Conservation (phyloP, 306 rosid species). For the Delonix regia region DNA sequence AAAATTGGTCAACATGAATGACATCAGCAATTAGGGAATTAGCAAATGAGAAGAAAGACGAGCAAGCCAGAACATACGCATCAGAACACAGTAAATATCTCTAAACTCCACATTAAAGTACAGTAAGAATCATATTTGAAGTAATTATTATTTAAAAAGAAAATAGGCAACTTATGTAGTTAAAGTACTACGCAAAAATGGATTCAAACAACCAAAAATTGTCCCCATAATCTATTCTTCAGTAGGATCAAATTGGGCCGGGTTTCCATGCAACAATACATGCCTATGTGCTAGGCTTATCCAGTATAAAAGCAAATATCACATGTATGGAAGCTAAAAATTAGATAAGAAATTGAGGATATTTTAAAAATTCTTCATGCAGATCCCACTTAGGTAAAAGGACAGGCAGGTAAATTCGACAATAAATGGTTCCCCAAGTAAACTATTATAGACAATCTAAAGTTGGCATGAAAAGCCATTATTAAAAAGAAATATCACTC, state of each 20-base stretch:
- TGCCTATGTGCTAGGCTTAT: slow-evolving; percentile 7
- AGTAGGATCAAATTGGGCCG: neutral
- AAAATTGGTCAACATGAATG: slow-evolving; percentile 3
- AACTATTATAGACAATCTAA: neutral
- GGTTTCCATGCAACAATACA: neutral
- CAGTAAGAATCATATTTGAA: neutral
- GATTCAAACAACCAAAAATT: neutral
- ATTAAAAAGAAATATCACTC: neutral
- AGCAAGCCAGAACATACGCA: neutral
- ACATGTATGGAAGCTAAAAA: neutral
- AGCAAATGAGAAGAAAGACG: neutral
- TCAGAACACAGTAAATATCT: slow-evolving; percentile 23
- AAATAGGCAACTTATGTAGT: neutral
- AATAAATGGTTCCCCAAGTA: slow-evolving; percentile 6
- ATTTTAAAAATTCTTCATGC: neutral
- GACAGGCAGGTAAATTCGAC: neutral
- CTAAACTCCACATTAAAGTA: neutral
- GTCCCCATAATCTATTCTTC: neutral
- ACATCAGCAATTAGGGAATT: neutral
- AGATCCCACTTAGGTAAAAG: neutral
- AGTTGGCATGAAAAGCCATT: neutral
- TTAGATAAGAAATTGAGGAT: neutral
- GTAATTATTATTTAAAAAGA: neutral
- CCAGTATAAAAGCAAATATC: neutral
- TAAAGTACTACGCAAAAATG: neutral